Evolutionary conservation across 2,329 filamentous ascomycete genomes (phyloP).

Genomic region (Tolypocladium endophyticum): DNA sequence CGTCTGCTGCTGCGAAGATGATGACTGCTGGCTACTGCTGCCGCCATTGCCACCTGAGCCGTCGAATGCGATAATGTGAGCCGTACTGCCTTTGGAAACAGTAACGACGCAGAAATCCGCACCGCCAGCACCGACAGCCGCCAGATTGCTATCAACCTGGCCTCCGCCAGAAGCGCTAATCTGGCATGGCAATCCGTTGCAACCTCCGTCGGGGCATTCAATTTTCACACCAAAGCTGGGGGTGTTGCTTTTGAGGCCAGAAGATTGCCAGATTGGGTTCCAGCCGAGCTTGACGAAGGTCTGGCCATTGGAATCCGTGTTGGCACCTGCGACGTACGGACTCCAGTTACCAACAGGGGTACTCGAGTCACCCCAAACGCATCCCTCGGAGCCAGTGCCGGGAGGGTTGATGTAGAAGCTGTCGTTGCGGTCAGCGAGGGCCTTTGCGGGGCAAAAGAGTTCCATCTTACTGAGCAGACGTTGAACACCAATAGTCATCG

Average conservation of each 20-base stretch:
- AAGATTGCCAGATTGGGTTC: slow-evolving; percentile 58
- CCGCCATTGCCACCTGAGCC: slow-evolving; percentile 24
- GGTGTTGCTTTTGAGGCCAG: slow-evolving; percentile 59
- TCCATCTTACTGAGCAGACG: slow-evolving; percentile 59
- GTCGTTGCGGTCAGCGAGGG: slow-evolving; percentile 18
- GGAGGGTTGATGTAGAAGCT: slow-evolving; percentile 74
- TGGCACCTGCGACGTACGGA: slow-evolving; percentile 66
- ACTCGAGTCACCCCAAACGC: slow-evolving; percentile 57
- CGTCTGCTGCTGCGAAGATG: not conserved
- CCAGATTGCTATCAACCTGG: slow-evolving; percentile 44
- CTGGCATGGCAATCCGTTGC: slow-evolving; percentile 64
- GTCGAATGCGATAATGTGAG: slow-evolving; percentile 55
- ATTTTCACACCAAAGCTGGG: slow-evolving; percentile 54
- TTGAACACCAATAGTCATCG: slow-evolving; percentile 58
- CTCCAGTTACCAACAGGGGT: slow-evolving; percentile 65
- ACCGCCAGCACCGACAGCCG: slow-evolving; percentile 53
- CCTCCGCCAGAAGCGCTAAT: slow-evolving; percentile 54
- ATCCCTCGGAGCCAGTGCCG: slow-evolving; percentile 52
- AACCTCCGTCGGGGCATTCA: slow-evolving; percentile 53
- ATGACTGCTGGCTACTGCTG: slow-evolving; percentile 8
- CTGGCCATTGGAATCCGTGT: slow-evolving; percentile 51
- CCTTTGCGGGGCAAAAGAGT: not conserved
- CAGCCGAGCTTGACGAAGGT: slow-evolving; percentile 69
- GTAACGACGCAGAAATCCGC: slow-evolving; percentile 69
- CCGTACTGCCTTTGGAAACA: slow-evolving; percentile 53